phyloP scores from a whole-genome alignment of 176 grass and related monocot genomes.

The Lolium multiflorum region DNA sequence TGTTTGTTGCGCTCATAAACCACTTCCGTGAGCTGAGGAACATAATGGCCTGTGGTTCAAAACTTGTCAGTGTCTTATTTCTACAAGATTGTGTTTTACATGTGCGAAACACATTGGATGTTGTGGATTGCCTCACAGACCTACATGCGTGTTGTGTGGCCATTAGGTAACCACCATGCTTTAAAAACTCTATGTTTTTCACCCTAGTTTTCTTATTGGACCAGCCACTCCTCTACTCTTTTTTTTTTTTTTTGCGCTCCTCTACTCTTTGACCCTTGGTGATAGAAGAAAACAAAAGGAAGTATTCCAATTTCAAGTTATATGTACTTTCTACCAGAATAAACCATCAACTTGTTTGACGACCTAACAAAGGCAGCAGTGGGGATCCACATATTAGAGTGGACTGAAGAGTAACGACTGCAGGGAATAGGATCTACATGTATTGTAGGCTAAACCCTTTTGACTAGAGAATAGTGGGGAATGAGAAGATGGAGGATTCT shows the following conservation, averaged over 20 bases:
- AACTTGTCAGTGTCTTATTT: constrained; percentile 19
- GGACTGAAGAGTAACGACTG: constrained; percentile 30
- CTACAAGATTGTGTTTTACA: constrained; percentile 26
- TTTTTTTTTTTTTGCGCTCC: too few species aligned
- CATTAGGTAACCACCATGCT: constrained; percentile 34
- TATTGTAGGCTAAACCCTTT: constrained; percentile 31
- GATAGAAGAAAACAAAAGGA: constrained; percentile 29
- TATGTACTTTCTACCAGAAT: constrained; percentile 3
- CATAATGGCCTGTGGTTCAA: constrained; percentile 72
- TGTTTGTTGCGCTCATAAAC: constrained; percentile 73
- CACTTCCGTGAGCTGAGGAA: constrained; percentile 81
- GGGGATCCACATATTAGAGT: constrained; percentile 31
- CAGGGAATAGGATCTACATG: constrained; percentile 21
- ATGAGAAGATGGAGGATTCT: constrained; percentile 31
- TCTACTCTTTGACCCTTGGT: constrained; percentile 17
- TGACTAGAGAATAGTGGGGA: constrained; percentile 47
- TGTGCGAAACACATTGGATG: constrained; percentile 20
- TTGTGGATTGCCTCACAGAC: neutral
- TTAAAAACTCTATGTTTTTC: constrained; percentile 17
- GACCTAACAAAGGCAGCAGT: constrained; percentile 35
- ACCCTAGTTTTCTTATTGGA: constrained; percentile 12
- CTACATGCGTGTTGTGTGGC: neutral
- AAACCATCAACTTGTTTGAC: constrained; percentile 32
- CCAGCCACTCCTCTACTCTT: neutral
- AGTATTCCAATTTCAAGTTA: neutral